These are phyloP conservation scores for Saccharomycopsis phalli DNA, from an alignment of 1,139 yeast species.

Conservation along the genomic window DNA sequence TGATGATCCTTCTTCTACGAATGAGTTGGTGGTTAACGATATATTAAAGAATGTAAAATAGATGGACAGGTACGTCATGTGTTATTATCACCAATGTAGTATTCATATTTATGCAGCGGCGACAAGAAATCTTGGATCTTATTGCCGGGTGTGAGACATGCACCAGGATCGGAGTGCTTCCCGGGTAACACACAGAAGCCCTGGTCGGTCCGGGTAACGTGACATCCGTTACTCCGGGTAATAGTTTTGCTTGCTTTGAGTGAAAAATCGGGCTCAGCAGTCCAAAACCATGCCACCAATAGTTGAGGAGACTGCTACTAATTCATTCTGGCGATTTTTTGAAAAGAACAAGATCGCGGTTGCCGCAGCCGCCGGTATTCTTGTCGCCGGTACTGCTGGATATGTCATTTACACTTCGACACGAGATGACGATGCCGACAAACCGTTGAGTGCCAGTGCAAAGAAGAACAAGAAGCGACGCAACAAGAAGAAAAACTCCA, in stretches of 20 bases:
- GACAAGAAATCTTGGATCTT: too few relatives aligned
- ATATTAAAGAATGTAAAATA: constrained; percentile 13
- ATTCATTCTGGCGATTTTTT: constrained; percentile 13
- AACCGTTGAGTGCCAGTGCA: constrained; percentile 21
- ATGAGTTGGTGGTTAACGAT: constrained; percentile 12
- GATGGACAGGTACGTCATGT: too few relatives aligned
- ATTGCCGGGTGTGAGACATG: too few relatives aligned
- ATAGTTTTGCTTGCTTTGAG: background rate
- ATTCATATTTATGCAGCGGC: too few relatives aligned
- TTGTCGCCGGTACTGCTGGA: constrained; percentile 82
- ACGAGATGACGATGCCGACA: constrained; percentile 19
- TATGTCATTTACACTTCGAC: constrained; percentile 45
- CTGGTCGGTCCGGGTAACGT: too few relatives aligned
- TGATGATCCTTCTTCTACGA: constrained; percentile 11
- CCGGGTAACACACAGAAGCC: too few relatives aligned
- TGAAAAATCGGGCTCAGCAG: background rate
- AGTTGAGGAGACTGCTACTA: constrained; percentile 11
- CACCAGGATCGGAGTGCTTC: too few relatives aligned
- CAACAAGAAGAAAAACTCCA: constrained; percentile 36
- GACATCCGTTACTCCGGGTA: too few relatives aligned
- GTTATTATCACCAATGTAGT: too few relatives aligned
- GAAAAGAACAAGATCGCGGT: constrained; percentile 16
- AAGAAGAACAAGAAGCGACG: constrained; percentile 31
- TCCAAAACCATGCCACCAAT: constrained; percentile 18
- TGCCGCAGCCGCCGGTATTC: constrained; percentile 62